Conservation (phyloP, 2,329 filamentous ascomycete species). For the Ophiostoma montium region DNA sequence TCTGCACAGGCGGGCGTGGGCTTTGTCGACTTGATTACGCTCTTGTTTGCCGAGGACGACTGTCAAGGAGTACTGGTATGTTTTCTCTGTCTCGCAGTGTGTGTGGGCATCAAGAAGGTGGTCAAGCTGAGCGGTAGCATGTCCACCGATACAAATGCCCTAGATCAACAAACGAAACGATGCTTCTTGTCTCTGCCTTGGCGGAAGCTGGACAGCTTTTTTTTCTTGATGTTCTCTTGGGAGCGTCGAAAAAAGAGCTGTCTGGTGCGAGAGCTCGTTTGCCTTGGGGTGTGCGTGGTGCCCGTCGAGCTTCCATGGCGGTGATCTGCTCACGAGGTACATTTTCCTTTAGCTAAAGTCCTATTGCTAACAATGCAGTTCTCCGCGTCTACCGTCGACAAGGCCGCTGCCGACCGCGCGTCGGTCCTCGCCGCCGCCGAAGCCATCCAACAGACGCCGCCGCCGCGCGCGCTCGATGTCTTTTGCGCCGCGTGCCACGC, state of each 20-base stretch:
- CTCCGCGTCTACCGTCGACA: slow-evolving; percentile 20
- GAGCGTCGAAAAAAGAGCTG: neutral
- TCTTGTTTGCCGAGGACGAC: slow-evolving; percentile 57
- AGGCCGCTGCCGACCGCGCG: slow-evolving; percentile 16
- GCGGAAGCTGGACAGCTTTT: neutral
- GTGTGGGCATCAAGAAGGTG: slow-evolving; percentile 48
- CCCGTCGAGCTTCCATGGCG: slow-evolving; percentile 20
- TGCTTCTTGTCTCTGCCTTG: neutral
- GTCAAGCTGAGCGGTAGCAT: slow-evolving; percentile 39
- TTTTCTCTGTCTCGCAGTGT: slow-evolving; percentile 10
- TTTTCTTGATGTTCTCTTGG: neutral
- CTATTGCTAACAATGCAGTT: slow-evolving; percentile 23
- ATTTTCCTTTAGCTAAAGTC: slow-evolving; percentile 18
- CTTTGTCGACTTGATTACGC: slow-evolving; percentile 67
- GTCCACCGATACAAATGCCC: slow-evolving; percentile 58
- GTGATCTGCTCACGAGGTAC: slow-evolving; percentile 36
- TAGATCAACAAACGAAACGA: slow-evolving; percentile 28
- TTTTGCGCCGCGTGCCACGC: slow-evolving; percentile 31
- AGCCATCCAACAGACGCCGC: slow-evolving; percentile 10
- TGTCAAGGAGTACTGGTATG: slow-evolving; percentile 35
- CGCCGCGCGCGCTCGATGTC: slow-evolving; percentile 20
- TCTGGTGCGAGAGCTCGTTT: neutral
- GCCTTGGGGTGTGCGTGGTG: neutral
- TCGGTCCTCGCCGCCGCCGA: slow-evolving; percentile 11
- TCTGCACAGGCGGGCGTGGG: slow-evolving; percentile 51